Evolutionary conservation across 1,139 yeast species (phyloP).

Genomic region (Kluyveromyces sp.): DNA sequence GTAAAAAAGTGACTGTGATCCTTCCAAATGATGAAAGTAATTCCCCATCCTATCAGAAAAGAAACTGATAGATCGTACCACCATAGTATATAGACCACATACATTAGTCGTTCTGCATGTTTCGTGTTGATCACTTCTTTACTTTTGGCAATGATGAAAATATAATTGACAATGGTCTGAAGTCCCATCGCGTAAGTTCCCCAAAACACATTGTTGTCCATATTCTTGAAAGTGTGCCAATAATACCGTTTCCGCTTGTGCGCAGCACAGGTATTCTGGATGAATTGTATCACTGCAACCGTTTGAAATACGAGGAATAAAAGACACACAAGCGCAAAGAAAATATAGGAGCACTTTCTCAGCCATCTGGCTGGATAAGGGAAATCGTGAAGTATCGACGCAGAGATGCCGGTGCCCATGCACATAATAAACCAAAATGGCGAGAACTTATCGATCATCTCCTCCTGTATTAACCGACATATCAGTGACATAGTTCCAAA

Average conservation of each 20-base stretch:
- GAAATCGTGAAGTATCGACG: slow-evolving; percentile 51
- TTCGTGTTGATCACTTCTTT: slow-evolving; percentile 17
- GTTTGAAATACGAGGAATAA: slow-evolving; percentile 39
- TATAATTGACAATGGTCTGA: slow-evolving; percentile 51
- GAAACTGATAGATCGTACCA: slow-evolving; percentile 54
- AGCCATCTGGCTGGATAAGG: slow-evolving; percentile 65
- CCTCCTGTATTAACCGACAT: neutral
- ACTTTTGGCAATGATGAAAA: slow-evolving; percentile 36
- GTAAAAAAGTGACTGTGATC: slow-evolving; percentile 20
- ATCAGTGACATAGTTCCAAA: slow-evolving; percentile 1
- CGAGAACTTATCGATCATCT: slow-evolving; percentile 4
- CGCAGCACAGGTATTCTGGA: slow-evolving; percentile 15
- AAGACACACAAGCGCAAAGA: slow-evolving; percentile 49
- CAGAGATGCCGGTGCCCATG: slow-evolving; percentile 82
- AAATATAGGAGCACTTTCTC: slow-evolving; percentile 46
- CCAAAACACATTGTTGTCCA: slow-evolving; percentile 50
- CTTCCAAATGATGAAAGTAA: slow-evolving; percentile 42
- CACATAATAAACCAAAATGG: slow-evolving; percentile 63
- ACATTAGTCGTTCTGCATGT: slow-evolving; percentile 31
- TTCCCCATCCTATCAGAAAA: slow-evolving; percentile 50
- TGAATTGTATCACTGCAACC: slow-evolving; percentile 32
- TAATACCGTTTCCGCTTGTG: slow-evolving; percentile 11
- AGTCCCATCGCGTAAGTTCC: slow-evolving; percentile 80
- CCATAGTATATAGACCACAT: slow-evolving; percentile 56
- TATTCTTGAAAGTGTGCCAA: slow-evolving; percentile 29